Conservation (phyloP, 2,329 filamentous ascomycete species). For the Penicillium oxalicum region DNA sequence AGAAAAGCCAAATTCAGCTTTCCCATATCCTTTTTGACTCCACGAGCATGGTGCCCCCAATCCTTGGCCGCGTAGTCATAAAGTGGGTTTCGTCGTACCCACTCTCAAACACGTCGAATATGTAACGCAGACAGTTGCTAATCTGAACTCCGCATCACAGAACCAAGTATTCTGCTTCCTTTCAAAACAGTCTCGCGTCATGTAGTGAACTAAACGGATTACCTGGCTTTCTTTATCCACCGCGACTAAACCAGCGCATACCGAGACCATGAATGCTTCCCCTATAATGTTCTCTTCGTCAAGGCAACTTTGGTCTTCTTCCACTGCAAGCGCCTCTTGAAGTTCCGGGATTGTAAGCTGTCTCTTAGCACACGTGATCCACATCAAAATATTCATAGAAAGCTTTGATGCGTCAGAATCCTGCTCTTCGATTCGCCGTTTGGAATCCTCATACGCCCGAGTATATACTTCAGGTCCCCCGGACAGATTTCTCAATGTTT, state of each 20-base stretch:
- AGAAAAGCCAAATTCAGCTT: background rate
- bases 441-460: conserved; percentile 39
- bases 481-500: background rate
- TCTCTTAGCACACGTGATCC: conserved; percentile 36
- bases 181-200: conserved; percentile 28
- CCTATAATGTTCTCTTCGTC: conserved; percentile 34
- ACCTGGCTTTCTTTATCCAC: conserved; percentile 23
- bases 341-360: conserved; percentile 35
- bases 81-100: too few species aligned
- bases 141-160: conserved; percentile 10
- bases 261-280: conserved; percentile 17
- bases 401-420: conserved; percentile 23
- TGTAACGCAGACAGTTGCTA: conserved; percentile 4
- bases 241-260: conserved; percentile 30
- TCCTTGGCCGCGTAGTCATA: conserved; percentile 15
- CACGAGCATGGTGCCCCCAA: conserved; percentile 15
- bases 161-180: conserved; percentile 12
- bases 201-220: conserved; percentile 31
- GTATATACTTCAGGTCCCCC: conserved; percentile 21
- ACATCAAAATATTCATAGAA: conserved; percentile 37
- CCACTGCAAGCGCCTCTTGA: conserved; percentile 39
- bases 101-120: too few species aligned
- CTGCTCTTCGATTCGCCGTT: conserved; percentile 42
- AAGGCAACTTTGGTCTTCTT: conserved; percentile 21
- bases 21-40: background rate